Evolutionary conservation across 106 monocot genomes (phyloP).

Genomic region (Dioscorea alata): DNA sequence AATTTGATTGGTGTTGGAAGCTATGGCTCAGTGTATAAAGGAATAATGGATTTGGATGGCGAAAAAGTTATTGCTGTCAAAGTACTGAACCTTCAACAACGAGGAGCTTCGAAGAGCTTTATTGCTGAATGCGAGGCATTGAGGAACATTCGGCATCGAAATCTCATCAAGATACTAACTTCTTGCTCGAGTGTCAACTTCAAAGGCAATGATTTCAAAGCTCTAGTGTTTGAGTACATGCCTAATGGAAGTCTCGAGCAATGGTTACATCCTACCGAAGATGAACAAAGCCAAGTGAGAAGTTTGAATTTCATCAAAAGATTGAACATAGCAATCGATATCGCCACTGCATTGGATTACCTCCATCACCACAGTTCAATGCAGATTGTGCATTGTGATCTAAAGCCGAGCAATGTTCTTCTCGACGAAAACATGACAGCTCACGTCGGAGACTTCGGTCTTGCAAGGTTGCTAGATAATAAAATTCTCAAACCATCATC

Average conservation of each 20-base stretch:
- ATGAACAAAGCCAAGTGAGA: neutral
- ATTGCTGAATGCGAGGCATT: conserved; percentile 46
- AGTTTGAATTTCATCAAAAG: conserved; percentile 14
- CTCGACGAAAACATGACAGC: conserved; percentile 12
- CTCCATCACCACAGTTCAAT: conserved; percentile 14
- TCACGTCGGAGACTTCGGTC: conserved; percentile 25
- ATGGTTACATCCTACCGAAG: conserved; percentile 24
- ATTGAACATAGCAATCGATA: conserved; percentile 15
- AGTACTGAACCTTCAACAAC: conserved; percentile 36
- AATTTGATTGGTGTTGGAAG: conserved; percentile 28
- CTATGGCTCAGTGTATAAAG: conserved; percentile 19
- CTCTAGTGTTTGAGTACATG: conserved; percentile 39
- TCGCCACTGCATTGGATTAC: conserved; percentile 21
- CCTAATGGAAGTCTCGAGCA: conserved; percentile 45
- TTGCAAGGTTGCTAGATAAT: conserved; percentile 13
- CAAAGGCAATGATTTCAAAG: conserved; percentile 38
- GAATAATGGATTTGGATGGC: neutral
- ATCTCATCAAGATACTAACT: conserved; percentile 42
- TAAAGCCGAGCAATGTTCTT: conserved; percentile 24
- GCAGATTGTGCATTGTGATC: conserved; percentile 23
- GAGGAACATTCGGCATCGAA: conserved; percentile 39
- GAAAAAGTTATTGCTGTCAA: conserved; percentile 25
- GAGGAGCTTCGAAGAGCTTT: conserved; percentile 35
- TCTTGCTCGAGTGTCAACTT: conserved; percentile 27
- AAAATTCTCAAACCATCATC: too few species aligned